Base-by-base conservation (phyloP, 495 filamentous ascomycete genomes). In the Astrothelium subdiscretum region DNA sequence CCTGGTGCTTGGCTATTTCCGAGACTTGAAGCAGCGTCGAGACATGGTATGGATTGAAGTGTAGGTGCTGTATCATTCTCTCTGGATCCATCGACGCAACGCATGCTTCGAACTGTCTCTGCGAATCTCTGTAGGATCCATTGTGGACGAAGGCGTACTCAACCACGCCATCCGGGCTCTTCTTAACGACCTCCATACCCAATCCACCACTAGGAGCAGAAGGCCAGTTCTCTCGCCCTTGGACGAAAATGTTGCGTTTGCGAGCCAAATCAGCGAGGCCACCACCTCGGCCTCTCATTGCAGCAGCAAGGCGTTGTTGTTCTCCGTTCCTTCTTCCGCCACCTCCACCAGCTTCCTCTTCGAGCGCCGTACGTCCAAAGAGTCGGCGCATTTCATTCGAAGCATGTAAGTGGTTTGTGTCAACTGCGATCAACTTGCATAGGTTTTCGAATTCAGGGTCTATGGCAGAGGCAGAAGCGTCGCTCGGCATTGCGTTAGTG, bases 141-240 rank as follows among this genome's bases (percentile, higher is more conserved):
- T 86, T 86, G 70, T 96, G 91, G 27, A 87, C 78, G 71, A 90
- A 92, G 3, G 80, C 76, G 70, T 90, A 99, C 69, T 86, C 78
- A 58, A 81, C 69, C 38, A 79, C 78, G 2, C 79, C 82, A 54
- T 82, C 75, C 32, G 68, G 62, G 1, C 58, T 32, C 67, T 84
- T 76, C 73, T 80, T 71, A n/a, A 87, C 75, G 27, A 87, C 72
- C 62, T 86, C 85, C 95, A 97, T 97, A 4, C 85, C 84, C 15
- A 97, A 79, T 0, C 95, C 95, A 29, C 87, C 88, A 63, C 85
- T 86, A 1, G 90, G 81, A 58, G 84, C 85, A 57, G 82, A 81
- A 20, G 92, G 95, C 95, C 95, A 97, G 51, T 88, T 85, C 64
- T 94, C 90, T 71, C 94, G 95, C 35, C 89, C 90, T 70, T 90